Base-by-base conservation (phyloP, 352 stramenopile genomes). In the Halophytophthora batemanensis region DNA sequence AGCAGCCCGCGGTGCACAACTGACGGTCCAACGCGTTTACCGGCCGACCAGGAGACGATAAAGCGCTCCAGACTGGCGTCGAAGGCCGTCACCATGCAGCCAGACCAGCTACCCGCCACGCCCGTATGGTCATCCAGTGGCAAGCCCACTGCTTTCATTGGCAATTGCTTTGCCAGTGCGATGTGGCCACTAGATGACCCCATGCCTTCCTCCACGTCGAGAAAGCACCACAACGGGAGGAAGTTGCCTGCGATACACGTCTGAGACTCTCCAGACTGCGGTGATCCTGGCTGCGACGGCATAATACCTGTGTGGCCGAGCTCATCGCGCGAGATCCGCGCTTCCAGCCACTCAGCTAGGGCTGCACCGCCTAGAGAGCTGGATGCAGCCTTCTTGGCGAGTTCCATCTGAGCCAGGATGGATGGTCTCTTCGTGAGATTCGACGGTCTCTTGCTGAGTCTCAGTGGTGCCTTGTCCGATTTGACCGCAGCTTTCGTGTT, bases 21-120 rank as follows among this genome's bases (percentile, higher is more conserved):
- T 1, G 82, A 71, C 0, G 77, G 74, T 2, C 80, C 82, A 2
- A 93, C 78, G 14, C 84, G 80, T 42, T 86, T 87, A 5, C 82
- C 82, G 22, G 74, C 80, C 13, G 74, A 70, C 80, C 84, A 93
- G 1, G 80, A 88, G 8, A 92, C 80, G 29, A 91, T 66, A 17
- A 83, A 91, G 8, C 73, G 61, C 23, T 59, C 52, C 13, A 83
- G 22, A 0, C 50, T 50, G 2, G 48, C 38, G 13, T 93, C 80
- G 60, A 77, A 89, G 0, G 78, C 67, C 6, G 80, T 93, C 34
- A 90, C 78, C 51, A 89, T 82, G 38, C 82, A 93, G 1, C 61
- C 62, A 0, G 84, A 90, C 82, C 84, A 95, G 34, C 78, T 86
- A 2, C 82, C 80, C 40, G 69, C 44, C 0, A 68, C 40, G 11